These are phyloP conservation scores for Lactifluus pinguis DNA, from an alignment of 768 basidiomycete genomes.

Conservation along the genomic window DNA sequence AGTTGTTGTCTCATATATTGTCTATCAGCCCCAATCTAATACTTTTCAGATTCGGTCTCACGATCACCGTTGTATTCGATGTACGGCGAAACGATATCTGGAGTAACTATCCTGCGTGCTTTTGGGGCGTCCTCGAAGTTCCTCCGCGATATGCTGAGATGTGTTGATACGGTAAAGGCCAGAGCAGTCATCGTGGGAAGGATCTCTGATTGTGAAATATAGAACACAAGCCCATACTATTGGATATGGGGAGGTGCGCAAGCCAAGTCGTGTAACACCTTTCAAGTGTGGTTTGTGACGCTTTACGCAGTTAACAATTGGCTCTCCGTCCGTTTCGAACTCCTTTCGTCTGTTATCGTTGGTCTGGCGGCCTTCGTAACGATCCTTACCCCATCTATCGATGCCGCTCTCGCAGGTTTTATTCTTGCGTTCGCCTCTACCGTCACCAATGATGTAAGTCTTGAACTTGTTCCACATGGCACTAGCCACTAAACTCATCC, in stretches of 20 bases:
- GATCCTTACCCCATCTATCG: slow-evolving; percentile 59
- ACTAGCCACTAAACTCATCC: slow-evolving; percentile 19
- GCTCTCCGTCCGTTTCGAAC: slow-evolving; percentile 81
- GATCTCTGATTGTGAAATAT: background rate
- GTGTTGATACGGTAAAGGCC: slow-evolving; percentile 53
- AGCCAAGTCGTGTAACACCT: background rate
- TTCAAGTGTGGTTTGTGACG: background rate
- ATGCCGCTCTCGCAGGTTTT: slow-evolving; percentile 79
- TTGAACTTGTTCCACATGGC: background rate
- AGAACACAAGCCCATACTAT: slow-evolving; percentile 67
- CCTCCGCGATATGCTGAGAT: slow-evolving; percentile 73
- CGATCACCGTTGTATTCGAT: slow-evolving; percentile 44
- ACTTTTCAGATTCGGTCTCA: slow-evolving; percentile 31
- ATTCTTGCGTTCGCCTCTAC: slow-evolving; percentile 77
- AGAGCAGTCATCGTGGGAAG: background rate
- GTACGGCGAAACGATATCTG: slow-evolving; percentile 44
- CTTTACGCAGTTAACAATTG: slow-evolving; percentile 67
- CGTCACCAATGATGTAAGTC: slow-evolving; percentile 55
- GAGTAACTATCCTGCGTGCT: slow-evolving; percentile 55
- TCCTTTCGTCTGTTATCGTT: slow-evolving; percentile 63
- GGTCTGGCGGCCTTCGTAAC: slow-evolving; percentile 64
- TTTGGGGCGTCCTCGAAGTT: slow-evolving; percentile 88
- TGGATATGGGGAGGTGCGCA: slow-evolving; percentile 82
- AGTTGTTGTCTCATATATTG: background rate
- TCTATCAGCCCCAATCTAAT: background rate